Evolutionary conservation across 441 rosid genomes (phyloP).

Genomic region (Omphalea diandra): DNA sequence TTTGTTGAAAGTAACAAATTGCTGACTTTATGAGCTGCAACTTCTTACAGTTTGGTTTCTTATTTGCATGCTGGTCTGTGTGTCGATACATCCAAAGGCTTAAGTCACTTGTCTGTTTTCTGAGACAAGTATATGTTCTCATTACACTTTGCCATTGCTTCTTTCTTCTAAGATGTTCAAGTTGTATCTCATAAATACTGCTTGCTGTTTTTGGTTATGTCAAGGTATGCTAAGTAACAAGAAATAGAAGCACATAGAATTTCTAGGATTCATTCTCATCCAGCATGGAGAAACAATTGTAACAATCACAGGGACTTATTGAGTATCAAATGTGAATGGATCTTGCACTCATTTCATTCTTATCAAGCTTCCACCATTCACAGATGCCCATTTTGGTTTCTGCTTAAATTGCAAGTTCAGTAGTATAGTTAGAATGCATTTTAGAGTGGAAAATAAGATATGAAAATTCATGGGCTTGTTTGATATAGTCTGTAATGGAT

Average conservation of each 20-base stretch:
- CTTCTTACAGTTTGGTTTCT: background rate
- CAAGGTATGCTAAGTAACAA: background rate
- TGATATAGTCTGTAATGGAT: background rate
- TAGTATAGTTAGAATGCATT: background rate
- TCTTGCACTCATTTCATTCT: background rate
- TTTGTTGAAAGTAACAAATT: no score
- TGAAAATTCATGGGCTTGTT: background rate
- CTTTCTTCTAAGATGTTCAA: background rate
- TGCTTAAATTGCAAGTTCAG: background rate
- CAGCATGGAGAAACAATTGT: background rate
- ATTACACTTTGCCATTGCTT: background rate
- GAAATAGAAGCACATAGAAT: background rate
- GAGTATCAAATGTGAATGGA: background rate
- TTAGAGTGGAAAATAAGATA: background rate
- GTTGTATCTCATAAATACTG: background rate
- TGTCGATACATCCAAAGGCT: no score
- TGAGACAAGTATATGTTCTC: background rate
- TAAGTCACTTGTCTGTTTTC: background rate
- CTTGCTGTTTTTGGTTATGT: background rate
- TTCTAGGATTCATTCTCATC: constrained; percentile 1
- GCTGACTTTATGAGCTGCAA: no score
- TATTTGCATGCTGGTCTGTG: background rate
- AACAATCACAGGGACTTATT: background rate
- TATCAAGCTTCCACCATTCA: background rate
- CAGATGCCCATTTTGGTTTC: background rate